Evolutionary conservation across 2,329 filamentous ascomycete genomes (phyloP).

Genomic region (Ambrosiella beaveri): DNA sequence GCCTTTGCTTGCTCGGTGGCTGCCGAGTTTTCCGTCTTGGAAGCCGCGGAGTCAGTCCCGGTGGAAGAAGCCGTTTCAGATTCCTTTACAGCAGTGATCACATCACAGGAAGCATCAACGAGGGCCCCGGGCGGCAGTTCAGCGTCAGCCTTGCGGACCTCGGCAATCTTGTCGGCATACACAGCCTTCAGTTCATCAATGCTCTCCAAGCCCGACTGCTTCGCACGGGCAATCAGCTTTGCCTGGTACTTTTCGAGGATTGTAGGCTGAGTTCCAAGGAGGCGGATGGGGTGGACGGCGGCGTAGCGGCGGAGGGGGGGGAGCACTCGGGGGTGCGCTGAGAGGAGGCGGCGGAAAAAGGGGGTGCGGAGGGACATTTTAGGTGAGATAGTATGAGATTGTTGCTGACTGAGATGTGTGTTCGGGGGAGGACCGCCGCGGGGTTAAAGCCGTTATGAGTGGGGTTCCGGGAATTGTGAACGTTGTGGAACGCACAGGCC

Average conservation of each 20-base stretch:
- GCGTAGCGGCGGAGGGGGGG: conserved; percentile 62
- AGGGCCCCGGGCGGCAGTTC: conserved; percentile 17
- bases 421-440: neutral
- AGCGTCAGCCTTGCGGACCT: conserved; percentile 50
- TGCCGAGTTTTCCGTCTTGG: conserved; percentile 16
- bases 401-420: too few species aligned
- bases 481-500: neutral
- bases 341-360: conserved; percentile 7
- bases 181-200: conserved; percentile 63
- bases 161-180: conserved; percentile 69
- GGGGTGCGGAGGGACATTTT: conserved; percentile 8
- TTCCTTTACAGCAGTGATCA: conserved; percentile 14
- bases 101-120: neutral
- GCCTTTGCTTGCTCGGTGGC: neutral
- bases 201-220: conserved; percentile 49
- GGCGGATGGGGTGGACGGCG: conserved; percentile 80
- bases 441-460: neutral
- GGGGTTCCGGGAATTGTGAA: neutral
- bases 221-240: conserved; percentile 71
- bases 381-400: neutral
- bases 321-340: conserved; percentile 9
- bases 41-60: neutral
- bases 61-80: neutral
- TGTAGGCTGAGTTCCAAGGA: conserved; percentile 61
- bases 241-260: conserved; percentile 72